Conservation (phyloP, 2,329 filamentous ascomycete genomes). For the Ilyonectria destructans region DNA sequence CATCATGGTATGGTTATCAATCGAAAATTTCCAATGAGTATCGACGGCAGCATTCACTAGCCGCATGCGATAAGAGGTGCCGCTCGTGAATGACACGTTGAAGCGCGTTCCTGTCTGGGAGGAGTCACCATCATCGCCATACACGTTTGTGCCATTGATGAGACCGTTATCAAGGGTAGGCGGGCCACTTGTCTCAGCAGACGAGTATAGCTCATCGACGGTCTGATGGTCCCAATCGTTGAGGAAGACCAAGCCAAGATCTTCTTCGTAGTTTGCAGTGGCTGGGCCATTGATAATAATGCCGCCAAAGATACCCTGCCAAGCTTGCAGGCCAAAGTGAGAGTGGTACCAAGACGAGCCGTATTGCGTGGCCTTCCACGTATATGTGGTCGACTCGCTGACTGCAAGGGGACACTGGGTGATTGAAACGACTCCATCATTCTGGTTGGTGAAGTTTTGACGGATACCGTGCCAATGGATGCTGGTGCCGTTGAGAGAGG, state of each 20-base stretch:
- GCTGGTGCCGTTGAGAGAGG: slow-evolving; percentile 69
- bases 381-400: slow-evolving; percentile 69
- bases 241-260: slow-evolving; percentile 73
- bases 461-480: slow-evolving; percentile 77
- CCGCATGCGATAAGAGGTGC: slow-evolving; percentile 64
- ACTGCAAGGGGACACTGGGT: slow-evolving; percentile 69
- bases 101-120: slow-evolving; percentile 53
- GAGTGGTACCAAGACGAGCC: slow-evolving; percentile 75
- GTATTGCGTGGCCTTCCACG: slow-evolving; percentile 70
- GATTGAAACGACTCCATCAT: slow-evolving; percentile 70
- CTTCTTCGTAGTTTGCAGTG: slow-evolving; percentile 73
- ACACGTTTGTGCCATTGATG: slow-evolving; percentile 62
- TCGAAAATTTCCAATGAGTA: slow-evolving; percentile 63
- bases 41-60: slow-evolving; percentile 66
- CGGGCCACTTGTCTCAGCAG: slow-evolving; percentile 52
- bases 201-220: slow-evolving; percentile 55
- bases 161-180: slow-evolving; percentile 62
- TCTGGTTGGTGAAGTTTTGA: slow-evolving; percentile 68
- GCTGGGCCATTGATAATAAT: slow-evolving; percentile 75
- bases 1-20: slow-evolving; percentile 71
- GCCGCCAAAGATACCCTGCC: slow-evolving; percentile 72
- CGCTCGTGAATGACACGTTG: slow-evolving; percentile 57
- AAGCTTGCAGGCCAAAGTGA: slow-evolving; percentile 66
- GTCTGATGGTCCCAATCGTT: slow-evolving; percentile 72
- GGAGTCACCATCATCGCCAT: slow-evolving; percentile 47